Percentiles rank a stretch among this genome's conserved stretches.
Evolutionary conservation across 1,284 basidiomycete species (phyloP).

Genomic region (Melampsora abietis-canadensis): DNA sequence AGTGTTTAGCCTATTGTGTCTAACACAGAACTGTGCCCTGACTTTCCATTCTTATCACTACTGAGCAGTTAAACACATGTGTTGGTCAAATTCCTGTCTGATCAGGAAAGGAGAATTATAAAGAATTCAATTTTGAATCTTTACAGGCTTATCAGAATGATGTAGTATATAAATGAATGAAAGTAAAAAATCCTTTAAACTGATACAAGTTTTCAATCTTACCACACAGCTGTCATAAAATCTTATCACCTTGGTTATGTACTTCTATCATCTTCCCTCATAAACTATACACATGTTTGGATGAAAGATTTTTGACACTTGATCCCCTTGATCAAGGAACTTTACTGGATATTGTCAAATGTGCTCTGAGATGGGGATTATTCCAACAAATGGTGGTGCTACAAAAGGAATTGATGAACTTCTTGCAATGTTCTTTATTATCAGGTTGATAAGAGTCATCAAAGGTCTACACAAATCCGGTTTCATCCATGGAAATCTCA

Average conservation of each 20-base stretch:
- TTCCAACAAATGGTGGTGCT: constrained; percentile 52
- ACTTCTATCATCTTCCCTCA: constrained; percentile 70
- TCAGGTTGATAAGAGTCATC: constrained; percentile 79
- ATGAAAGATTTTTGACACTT: constrained; percentile 86
- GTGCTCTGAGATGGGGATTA: constrained; percentile 67
- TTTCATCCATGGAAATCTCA: constrained; percentile 95
- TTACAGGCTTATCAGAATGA: constrained; percentile 55
- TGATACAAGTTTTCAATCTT: constrained; percentile 92
- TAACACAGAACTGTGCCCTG: too few species aligned
- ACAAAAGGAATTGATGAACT: constrained; percentile 73
- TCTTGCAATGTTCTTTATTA: constrained; percentile 88
- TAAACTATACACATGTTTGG: constrained; percentile 70
- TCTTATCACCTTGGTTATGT: constrained; percentile 61
- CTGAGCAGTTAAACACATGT: too few species aligned
- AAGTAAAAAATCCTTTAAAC: constrained; percentile 83
- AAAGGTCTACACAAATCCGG: constrained; percentile 75
- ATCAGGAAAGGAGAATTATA: too few species aligned
- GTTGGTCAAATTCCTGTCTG: too few species aligned
- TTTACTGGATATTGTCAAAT: constrained; percentile 87
- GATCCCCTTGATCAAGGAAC: constrained; percentile 88
- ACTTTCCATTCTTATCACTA: too few species aligned
- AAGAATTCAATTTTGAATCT: too few species aligned
- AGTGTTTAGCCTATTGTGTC: too few species aligned
- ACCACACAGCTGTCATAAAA: constrained; percentile 68
- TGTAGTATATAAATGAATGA: constrained; percentile 72